These are phyloP conservation scores for Neoboletus magnificus DNA, from an alignment of 768 basidiomycete genomes.

Conservation along the genomic window DNA sequence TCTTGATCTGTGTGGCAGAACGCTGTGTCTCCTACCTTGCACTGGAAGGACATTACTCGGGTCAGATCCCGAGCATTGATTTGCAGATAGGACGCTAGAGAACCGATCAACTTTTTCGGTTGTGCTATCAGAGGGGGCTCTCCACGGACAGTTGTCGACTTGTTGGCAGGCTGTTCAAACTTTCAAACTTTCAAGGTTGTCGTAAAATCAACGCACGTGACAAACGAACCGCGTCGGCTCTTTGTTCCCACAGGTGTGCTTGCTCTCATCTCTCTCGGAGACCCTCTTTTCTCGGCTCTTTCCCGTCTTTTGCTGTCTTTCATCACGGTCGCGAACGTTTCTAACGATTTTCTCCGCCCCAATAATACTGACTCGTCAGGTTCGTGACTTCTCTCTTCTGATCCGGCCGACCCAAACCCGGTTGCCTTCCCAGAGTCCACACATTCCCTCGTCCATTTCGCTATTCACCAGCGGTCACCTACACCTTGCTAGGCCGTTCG, in stretches of 20 bases:
- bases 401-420: neutral
- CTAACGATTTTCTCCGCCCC: conserved; percentile 15
- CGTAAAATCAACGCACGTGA: conserved; percentile 34
- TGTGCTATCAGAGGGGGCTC: neutral
- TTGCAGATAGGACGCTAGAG: neutral
- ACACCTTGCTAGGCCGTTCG: neutral
- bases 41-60: neutral
- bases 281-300: conserved; percentile 2
- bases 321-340: conserved; percentile 6
- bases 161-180: neutral
- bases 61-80: neutral
- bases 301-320: conserved; percentile 2
- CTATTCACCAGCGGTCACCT: conserved; percentile 1
- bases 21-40: neutral
- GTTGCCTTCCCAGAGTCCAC: conserved; percentile 14
- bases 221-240: conserved; percentile 29
- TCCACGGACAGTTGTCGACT: neutral
- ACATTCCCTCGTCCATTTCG: conserved; percentile 24
- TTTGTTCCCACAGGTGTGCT: conserved; percentile 16
- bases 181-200: neutral
- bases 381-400: conserved; percentile 6
- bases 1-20: neutral
- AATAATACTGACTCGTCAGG: conserved; percentile 12
- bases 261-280: conserved; percentile 8
- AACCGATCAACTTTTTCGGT: neutral